These are phyloP conservation scores for Yamadazyma atmosphaerica DNA, from an alignment of 1,139 yeast genomes.

Conservation along the genomic window DNA sequence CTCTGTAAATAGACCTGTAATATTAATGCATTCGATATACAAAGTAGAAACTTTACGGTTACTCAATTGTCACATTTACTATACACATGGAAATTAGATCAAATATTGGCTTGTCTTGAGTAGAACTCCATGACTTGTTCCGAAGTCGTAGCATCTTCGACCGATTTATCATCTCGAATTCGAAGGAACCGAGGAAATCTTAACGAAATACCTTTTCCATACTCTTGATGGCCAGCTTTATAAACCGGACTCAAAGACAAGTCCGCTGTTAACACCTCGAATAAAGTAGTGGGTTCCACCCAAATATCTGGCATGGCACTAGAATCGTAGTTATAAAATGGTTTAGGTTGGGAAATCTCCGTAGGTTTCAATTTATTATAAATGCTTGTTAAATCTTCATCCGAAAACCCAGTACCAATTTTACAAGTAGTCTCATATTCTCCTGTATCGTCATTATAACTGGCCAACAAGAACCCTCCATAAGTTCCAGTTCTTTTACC, in stretches of 20 bases:
- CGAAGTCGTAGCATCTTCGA: constrained; percentile 88
- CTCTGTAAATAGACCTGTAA: constrained; percentile 2
- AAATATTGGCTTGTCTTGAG: constrained; percentile 62
- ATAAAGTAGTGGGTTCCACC: constrained; percentile 86
- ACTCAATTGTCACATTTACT: too few species aligned
- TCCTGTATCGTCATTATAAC: constrained; percentile 85
- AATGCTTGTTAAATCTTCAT: constrained; percentile 67
- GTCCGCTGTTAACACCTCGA: constrained; percentile 95
- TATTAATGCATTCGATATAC: too few species aligned
- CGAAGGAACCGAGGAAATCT: constrained; percentile 90
- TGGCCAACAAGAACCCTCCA: constrained; percentile 91
- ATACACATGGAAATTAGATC: constrained; percentile 4
- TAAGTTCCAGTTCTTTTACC: constrained; percentile 95
- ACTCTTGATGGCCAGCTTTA: constrained; percentile 77
- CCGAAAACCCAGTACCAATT: constrained; percentile 96
- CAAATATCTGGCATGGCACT: constrained; percentile 86
- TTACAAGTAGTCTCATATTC: constrained; percentile 95
- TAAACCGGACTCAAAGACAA: constrained; percentile 88
- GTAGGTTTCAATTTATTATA: constrained; percentile 66
- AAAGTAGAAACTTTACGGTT: too few species aligned
- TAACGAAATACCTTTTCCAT: constrained; percentile 86
- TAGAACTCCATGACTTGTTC: constrained; percentile 91
- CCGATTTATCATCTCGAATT: constrained; percentile 81
- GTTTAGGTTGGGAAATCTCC: constrained; percentile 65
- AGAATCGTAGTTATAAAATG: constrained; percentile 71